Base-by-base conservation (phyloP, 345 rosid species). In the Euphorbia tirucalli region DNA sequence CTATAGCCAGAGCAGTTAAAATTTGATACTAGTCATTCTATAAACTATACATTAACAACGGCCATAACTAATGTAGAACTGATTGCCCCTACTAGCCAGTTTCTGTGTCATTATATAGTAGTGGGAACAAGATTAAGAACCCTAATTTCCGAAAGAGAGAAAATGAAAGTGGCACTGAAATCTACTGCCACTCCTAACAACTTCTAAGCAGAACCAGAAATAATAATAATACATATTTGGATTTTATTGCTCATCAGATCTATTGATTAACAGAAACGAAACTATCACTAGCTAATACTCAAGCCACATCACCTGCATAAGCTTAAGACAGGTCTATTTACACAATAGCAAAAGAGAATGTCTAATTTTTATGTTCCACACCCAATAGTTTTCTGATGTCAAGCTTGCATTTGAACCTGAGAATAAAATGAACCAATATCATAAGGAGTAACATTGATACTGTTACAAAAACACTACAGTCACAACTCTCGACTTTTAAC, bases 371-470 rank as follows among this genome's bases (percentile, higher is more conserved):
- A 50, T 32, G 15, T 35, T 32, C 4, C 13, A 24, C 44, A 58
- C 43, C 46, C 49, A 68, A 30, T 30, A 14, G 31, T 50, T 67
- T 15, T 31, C 4, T 27, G 44, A 41, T 18, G 3, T 66, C 57
- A 48, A 66, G 41, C 6, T 30, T 25, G 28, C 70, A 30, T 4
- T 68, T 54, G 31, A 54, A 69, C 50, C 27, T 57, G 30, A 60
- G 30, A 58, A 69, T 25, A 43, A 56, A 35, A 56, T 41, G 43
- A 37, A 39, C 41, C 61, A 27, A 58, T 39, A 69, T 60, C 65
- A 57, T 56, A 37, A 63, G 27, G 28, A 39, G 28, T 30, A 31
- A 5, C 31, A 31, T 61, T 18, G 41, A 31, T n/a, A 61, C 24
- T 19, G 1, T 8, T 25, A 16, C 10, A 24, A 7, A 25, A 28